Evolutionary conservation across 2,329 filamentous ascomycete species (phyloP), one percentile per base, ranked within the genome.

Genomic region (Penicillium olsonii): DNA sequence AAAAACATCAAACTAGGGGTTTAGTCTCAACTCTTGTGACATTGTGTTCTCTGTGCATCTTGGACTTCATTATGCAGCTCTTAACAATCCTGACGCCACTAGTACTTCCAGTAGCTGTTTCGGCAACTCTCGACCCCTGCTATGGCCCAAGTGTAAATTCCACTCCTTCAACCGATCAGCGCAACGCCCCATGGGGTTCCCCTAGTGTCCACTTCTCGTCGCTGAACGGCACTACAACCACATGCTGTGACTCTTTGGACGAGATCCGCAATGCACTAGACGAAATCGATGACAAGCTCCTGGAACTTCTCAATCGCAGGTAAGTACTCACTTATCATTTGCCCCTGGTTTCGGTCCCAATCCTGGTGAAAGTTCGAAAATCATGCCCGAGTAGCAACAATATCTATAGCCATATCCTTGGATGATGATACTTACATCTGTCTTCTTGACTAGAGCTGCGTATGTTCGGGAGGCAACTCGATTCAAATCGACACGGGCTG

Each of bases 181-280:
- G 43, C n/a, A 24, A 14, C 2, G 37, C 42, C 14, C 44, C 48
- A 33, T 51, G 44, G 44, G 44, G 48, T 2, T 38, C 20, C 5
- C 48, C 48, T 4, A 48, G 44, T 31, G 34, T 51, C 10, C 39
- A 51, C 29, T 51, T 40, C n/a, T 52, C 49, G 3, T 38, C 43
- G 8, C 27, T 49, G 15, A 49, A 44, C n/a, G 45, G 45, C 7
- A 52, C 39, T 2, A 5, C 43, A 2, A 44, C 45, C 15, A 44
- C 37, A 2, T 52, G 45, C 24, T 52, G 40, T 33, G n/a, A 49
- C 9, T 49, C 49, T 5, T 11, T 44, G 11, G 40, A 49, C 9
- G 45, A 52, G 17, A 31, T 52, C n/a, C 45, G 40, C 24, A 37
- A 7, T 8, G 45, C 40, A 2, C 40, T 52, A n/a, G 37, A 47